phyloP scores from a whole-genome alignment of 2,329 filamentous ascomycete genomes.

The Alternaria brassicae region DNA sequence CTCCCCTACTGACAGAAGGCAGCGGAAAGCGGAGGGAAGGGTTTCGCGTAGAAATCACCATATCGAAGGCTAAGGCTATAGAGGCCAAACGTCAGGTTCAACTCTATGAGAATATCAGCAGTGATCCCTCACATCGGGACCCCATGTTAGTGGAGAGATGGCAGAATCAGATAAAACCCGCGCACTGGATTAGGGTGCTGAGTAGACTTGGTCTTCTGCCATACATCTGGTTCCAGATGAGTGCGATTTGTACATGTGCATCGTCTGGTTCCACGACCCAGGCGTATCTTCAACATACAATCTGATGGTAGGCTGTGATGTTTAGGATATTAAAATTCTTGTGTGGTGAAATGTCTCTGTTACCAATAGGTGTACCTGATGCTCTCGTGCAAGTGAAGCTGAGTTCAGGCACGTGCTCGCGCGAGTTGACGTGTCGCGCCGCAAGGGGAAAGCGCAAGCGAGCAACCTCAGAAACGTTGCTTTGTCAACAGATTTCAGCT shows the following conservation, averaged over 20 bases:
- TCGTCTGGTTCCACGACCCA: background rate
- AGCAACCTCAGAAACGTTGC: slow-evolving; percentile 11
- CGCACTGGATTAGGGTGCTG: background rate
- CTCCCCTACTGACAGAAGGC: background rate
- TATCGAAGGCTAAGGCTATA: background rate
- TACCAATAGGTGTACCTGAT: background rate
- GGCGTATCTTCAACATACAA: background rate
- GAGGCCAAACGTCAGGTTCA: background rate
- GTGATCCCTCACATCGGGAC: background rate
- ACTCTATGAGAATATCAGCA: background rate
- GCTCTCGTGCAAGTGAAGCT: background rate
- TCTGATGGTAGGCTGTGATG: background rate
- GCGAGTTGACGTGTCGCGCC: slow-evolving; percentile 38
- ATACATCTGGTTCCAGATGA: background rate
- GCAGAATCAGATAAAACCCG: background rate
- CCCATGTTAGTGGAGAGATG: too few relatives aligned
- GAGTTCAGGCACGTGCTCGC: slow-evolving; percentile 39
- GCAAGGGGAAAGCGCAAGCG: slow-evolving; percentile 16
- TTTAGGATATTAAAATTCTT: background rate
- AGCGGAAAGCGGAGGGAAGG: background rate
- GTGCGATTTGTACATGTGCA: background rate
- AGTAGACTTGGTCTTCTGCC: background rate
- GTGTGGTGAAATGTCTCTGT: background rate
- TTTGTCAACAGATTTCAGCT: slow-evolving; percentile 6
- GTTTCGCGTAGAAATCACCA: background rate